Conservation (phyloP, 2,329 filamentous ascomycete species). For the Cercospora zeae-maydis region DNA sequence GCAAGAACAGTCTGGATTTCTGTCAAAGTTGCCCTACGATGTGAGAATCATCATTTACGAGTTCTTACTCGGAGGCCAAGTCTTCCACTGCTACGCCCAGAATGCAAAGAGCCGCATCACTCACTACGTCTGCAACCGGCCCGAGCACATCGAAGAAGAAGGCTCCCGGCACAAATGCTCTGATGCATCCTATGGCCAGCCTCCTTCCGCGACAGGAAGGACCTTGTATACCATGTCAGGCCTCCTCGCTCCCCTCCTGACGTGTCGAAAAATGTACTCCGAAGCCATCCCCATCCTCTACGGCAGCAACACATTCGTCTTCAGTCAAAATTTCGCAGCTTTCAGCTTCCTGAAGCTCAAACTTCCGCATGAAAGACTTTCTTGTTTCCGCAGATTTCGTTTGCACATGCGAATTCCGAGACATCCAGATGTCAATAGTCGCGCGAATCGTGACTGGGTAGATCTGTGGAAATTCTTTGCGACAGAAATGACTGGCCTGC, state of each 20-base stretch:
- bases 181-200: constrained; percentile 17
- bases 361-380: constrained; percentile 30
- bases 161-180: constrained; percentile 30
- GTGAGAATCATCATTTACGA: constrained; percentile 36
- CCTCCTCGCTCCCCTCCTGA: constrained; percentile 31
- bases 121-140: constrained; percentile 29
- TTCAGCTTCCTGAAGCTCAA: constrained; percentile 34
- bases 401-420: constrained; percentile 33
- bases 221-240: constrained; percentile 24
- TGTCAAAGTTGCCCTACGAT: constrained; percentile 33
- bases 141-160: constrained; percentile 25
- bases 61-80: constrained; percentile 30
- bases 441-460: constrained; percentile 32
- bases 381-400: constrained; percentile 30
- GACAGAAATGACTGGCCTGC: constrained; percentile 31
- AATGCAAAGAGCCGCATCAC: constrained; percentile 29
- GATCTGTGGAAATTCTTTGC: constrained; percentile 34
- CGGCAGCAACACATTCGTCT: constrained; percentile 34
- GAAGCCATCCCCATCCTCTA: constrained; percentile 34
- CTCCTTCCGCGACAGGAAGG: constrained; percentile 18
- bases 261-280: constrained; percentile 34
- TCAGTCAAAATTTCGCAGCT: constrained; percentile 33
- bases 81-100: constrained; percentile 30
- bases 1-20: constrained; percentile 26
- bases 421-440: constrained; percentile 32